These are phyloP conservation scores for Calonectria pauciramosa DNA, from an alignment of 2,329 filamentous ascomycete genomes.

Conservation along the genomic window DNA sequence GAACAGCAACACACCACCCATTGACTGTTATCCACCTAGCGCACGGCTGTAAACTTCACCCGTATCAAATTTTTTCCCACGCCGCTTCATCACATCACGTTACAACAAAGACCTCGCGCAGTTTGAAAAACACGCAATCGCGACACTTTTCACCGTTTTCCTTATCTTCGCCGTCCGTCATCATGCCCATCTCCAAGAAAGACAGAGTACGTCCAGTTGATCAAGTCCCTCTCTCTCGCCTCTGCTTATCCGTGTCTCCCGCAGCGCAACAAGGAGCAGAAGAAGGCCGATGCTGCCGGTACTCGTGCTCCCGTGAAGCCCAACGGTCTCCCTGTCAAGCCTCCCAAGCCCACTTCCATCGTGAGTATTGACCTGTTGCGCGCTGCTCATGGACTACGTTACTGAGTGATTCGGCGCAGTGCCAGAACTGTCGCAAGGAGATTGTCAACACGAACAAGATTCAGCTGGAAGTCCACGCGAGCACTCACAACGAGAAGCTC, in stretches of 20 bases:
- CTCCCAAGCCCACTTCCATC: constrained; percentile 58
- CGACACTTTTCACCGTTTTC: constrained; percentile 5
- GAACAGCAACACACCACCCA: too few species aligned
- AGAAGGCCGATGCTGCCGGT: constrained; percentile 67
- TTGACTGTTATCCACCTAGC: too few species aligned
- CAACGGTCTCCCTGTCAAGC: constrained; percentile 68
- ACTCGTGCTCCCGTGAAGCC: constrained; percentile 67
- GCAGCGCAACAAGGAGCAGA: constrained; percentile 67
- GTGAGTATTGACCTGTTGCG: constrained; percentile 16
- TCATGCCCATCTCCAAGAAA: constrained; percentile 22
- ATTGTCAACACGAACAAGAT: constrained; percentile 65
- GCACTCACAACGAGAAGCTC: constrained; percentile 61
- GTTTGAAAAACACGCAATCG: neutral
- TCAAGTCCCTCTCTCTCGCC: neutral
- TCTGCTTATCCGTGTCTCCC: constrained; percentile 1
- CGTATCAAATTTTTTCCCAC: neutral
- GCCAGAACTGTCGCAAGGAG: constrained; percentile 65
- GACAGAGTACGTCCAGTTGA: constrained; percentile 6
- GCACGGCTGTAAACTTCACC: neutral
- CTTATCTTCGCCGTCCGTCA: constrained; percentile 3
- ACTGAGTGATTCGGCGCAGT: constrained; percentile 49
- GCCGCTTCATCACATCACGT: neutral
- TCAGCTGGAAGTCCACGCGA: constrained; percentile 66
- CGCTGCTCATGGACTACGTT: neutral
- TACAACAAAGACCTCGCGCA: neutral